These are phyloP conservation scores for Alternaria longipes DNA, from an alignment of 2,329 filamentous ascomycete genomes.

Conservation along the genomic window DNA sequence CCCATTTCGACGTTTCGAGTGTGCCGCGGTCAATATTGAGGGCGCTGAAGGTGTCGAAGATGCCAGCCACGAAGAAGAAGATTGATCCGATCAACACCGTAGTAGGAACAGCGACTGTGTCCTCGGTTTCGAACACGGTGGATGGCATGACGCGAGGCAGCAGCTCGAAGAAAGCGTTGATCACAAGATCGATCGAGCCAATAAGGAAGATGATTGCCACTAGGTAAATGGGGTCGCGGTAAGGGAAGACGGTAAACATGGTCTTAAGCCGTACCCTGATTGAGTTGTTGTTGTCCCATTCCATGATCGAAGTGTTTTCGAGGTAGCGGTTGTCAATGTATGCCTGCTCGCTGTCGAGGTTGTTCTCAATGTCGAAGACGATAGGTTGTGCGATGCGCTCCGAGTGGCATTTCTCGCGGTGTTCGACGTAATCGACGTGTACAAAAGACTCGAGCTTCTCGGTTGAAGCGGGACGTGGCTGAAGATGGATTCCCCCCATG, in stretches of 20 bases:
- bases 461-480: slow-evolving; percentile 26
- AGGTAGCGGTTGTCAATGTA: slow-evolving; percentile 4
- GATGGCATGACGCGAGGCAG: slow-evolving; percentile 23
- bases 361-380: slow-evolving; percentile 11
- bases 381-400: slow-evolving; percentile 20
- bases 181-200: slow-evolving; percentile 36
- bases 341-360: neutral
- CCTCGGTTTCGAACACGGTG: slow-evolving; percentile 24
- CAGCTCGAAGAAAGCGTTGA: slow-evolving; percentile 42
- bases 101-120: slow-evolving; percentile 30
- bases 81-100: slow-evolving; percentile 38
- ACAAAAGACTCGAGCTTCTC: slow-evolving; percentile 33
- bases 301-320: neutral
- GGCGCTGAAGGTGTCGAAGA: slow-evolving; percentile 38
- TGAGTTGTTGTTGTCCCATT: slow-evolving; percentile 7
- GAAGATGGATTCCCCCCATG: slow-evolving; percentile 8
- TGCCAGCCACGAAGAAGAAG: slow-evolving; percentile 39
- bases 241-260: slow-evolving; percentile 37
- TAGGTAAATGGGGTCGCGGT: slow-evolving; percentile 41
- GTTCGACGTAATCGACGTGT: slow-evolving; percentile 30
- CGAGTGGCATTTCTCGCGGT: slow-evolving; percentile 31
- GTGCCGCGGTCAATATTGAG: slow-evolving; percentile 35
- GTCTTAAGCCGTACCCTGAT: slow-evolving; percentile 14
- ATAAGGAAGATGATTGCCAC: slow-evolving; percentile 38
- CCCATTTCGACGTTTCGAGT: slow-evolving; percentile 21